phyloP scores from a whole-genome alignment of 2,329 filamentous ascomycete genomes.

The Fusarium guadeloupense region DNA sequence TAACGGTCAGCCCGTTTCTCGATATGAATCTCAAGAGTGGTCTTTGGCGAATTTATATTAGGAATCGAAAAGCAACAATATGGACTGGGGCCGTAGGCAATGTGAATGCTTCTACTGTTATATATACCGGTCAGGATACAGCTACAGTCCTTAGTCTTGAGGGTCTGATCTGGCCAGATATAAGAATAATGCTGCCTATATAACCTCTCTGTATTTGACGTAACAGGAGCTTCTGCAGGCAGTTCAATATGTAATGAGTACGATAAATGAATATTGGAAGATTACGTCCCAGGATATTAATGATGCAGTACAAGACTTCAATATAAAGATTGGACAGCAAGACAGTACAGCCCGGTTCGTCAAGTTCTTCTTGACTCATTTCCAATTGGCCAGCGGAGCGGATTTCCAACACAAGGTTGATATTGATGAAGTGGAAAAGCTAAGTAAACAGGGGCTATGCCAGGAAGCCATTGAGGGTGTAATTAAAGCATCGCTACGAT shows the following conservation, averaged over 20 bases:
- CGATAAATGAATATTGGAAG: slow-evolving; percentile 10
- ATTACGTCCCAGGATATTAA: slow-evolving; percentile 1
- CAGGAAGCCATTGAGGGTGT: slow-evolving; percentile 1
- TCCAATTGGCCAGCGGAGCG: background rate
- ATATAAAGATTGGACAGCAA: slow-evolving; percentile 1
- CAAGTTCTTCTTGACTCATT: slow-evolving; percentile 28
- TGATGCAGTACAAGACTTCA: slow-evolving; percentile 2
- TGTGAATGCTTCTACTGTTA: slow-evolving; percentile 2
- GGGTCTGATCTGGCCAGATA: background rate
- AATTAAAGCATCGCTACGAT: background rate
- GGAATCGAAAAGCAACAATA: slow-evolving; percentile 10
- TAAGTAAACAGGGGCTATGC: slow-evolving; percentile 2
- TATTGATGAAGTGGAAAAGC: background rate
- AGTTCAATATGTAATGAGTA: slow-evolving; percentile 4
- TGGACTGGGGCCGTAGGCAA: background rate
- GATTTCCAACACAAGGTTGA: slow-evolving; percentile 18
- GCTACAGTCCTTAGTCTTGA: slow-evolving; percentile 8
- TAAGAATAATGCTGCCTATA: slow-evolving; percentile 19
- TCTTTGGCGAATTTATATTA: slow-evolving; percentile 15
- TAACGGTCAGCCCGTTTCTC: slow-evolving; percentile 14
- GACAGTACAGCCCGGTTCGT: background rate
- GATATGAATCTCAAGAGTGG: slow-evolving; percentile 12
- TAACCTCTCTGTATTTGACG: background rate
- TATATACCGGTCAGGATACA: slow-evolving; percentile 1
- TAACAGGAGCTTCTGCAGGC: slow-evolving; percentile 18